phyloP scores from a whole-genome alignment of 768 basidiomycete genomes.

The Paxillus involutus region DNA sequence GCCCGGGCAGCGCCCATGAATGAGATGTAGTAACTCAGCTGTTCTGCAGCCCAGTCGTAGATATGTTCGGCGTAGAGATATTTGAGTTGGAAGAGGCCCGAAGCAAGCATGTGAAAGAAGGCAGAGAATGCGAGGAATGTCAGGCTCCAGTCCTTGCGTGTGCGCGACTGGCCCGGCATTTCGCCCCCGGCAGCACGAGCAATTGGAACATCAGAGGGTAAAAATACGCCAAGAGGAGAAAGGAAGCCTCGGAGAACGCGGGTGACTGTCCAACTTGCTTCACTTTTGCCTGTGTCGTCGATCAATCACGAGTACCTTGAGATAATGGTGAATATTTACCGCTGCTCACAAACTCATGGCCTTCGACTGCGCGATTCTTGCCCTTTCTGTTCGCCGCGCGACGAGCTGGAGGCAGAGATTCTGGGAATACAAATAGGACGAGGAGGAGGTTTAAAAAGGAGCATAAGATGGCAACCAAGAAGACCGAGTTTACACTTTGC shows the following conservation, averaged over 20 bases:
- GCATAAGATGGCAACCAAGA: constrained; percentile 49
- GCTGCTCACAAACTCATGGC: not conserved
- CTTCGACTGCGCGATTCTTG: constrained; percentile 26
- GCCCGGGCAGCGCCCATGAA: constrained; percentile 65
- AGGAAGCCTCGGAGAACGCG: constrained; percentile 47
- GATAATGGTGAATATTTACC: constrained; percentile 13
- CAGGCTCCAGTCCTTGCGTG: constrained; percentile 69
- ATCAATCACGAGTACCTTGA: not conserved
- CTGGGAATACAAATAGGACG: constrained; percentile 58
- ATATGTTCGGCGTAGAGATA: constrained; percentile 77
- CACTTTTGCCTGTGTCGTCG: not conserved
- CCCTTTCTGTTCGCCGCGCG: constrained; percentile 28
- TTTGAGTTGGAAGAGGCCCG: constrained; percentile 73
- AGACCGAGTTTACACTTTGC: constrained; percentile 47
- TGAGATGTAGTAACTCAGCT: constrained; percentile 78
- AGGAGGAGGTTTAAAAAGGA: constrained; percentile 56
- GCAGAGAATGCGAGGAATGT: constrained; percentile 63
- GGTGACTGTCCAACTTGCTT: constrained; percentile 6
- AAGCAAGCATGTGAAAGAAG: constrained; percentile 64
- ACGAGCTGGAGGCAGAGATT: constrained; percentile 43
- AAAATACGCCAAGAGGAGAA: constrained; percentile 68
- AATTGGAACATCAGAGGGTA: constrained; percentile 50
- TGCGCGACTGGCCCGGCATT: constrained; percentile 63
- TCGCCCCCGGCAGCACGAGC: constrained; percentile 39
- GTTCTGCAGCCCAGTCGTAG: constrained; percentile 65